Conservation (phyloP, 495 filamentous ascomycete genomes). For the Rusavskia elegans region DNA sequence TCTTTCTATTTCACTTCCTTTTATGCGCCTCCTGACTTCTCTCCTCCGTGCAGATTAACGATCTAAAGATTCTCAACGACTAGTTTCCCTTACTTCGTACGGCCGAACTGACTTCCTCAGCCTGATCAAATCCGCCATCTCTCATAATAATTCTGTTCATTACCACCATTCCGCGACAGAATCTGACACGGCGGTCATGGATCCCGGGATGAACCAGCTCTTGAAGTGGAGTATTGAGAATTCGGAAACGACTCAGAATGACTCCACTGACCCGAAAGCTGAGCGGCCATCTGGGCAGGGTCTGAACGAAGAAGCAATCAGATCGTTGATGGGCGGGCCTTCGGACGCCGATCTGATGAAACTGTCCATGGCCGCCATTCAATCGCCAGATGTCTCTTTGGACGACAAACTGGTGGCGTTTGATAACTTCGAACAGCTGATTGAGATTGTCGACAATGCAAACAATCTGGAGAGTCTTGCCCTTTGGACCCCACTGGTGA, state of each 20-base stretch:
- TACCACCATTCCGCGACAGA: no score
- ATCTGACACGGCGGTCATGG: constrained; percentile 21
- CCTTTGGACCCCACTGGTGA: constrained; percentile 67
- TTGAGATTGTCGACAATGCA: constrained; percentile 87
- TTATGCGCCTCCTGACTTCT: not conserved
- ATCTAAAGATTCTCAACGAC: no score
- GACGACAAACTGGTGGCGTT: constrained; percentile 76
- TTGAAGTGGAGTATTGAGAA: constrained; percentile 92
- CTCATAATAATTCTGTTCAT: no score
- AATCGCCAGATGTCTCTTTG: constrained; percentile 43
- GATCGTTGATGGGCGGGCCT: constrained; percentile 60
- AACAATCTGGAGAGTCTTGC: constrained; percentile 69
- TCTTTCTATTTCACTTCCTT: not conserved
- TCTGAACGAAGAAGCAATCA: constrained; percentile 50
- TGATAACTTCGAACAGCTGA: constrained; percentile 88
- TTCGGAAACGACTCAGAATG: constrained; percentile 29
- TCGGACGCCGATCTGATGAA: constrained; percentile 85
- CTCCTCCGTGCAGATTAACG: not conserved
- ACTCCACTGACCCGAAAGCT: constrained; percentile 27
- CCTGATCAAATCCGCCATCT: no score
- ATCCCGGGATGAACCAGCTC: constrained; percentile 55
- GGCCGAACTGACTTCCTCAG: no score
- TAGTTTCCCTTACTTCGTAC: no score
- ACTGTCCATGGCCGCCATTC: constrained; percentile 58
- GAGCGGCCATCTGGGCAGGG: constrained; percentile 20